These are phyloP conservation scores for Eucalyptus tenuipes DNA, from an alignment of 345 rosid species.

Conservation along the genomic window DNA sequence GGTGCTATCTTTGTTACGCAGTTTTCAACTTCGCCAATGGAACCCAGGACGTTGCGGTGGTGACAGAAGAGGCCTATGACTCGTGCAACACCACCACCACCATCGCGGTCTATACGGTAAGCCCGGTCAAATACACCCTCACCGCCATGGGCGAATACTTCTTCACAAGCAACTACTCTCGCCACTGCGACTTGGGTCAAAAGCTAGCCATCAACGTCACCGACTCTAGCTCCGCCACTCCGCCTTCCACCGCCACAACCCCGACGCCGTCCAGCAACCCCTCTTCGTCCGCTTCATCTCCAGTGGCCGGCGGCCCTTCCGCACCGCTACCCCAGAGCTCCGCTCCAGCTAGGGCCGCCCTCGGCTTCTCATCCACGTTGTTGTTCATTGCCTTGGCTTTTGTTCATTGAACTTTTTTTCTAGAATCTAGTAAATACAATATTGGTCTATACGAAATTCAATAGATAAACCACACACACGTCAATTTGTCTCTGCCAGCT, in stretches of 20 bases:
- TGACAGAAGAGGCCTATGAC: conserved; percentile 22
- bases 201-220: conserved; percentile 34
- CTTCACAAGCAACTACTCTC: conserved; percentile 23
- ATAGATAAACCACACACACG: neutral
- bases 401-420: neutral
- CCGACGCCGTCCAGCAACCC: neutral
- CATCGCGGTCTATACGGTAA: neutral
- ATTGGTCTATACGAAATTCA: neutral
- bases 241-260: conserved; percentile 1
- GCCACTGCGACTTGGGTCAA: conserved; percentile 37
- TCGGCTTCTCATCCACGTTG: conserved; percentile 6
- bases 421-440: neutral
- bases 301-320: conserved; percentile 8
- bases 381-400: neutral
- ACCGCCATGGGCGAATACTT: conserved; percentile 25
- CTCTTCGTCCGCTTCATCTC: conserved; percentile 28
- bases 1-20: neutral
- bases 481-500: neutral
- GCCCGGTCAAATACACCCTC: conserved; percentile 31
- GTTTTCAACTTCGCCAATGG: conserved; percentile 39
- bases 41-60: conserved; percentile 41
- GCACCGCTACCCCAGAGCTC: conserved; percentile 2
- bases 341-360: conserved; percentile 12
- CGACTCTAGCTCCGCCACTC: neutral
- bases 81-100: conserved; percentile 22